Evolutionary conservation across 257 asterid genomes (phyloP).

Genomic region (Leonotis leonurus): DNA sequence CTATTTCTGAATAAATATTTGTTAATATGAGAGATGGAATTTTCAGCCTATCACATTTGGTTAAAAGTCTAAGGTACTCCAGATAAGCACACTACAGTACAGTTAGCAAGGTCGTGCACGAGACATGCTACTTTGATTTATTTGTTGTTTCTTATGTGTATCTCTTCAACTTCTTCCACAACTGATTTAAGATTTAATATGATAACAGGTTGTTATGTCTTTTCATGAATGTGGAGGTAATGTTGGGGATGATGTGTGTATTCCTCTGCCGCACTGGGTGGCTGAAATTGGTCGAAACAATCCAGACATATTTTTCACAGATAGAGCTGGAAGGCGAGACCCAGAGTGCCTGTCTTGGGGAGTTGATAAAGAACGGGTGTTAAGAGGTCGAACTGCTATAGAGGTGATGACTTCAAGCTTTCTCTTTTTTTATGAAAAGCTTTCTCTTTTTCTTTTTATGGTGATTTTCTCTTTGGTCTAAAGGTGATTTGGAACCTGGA

Average conservation of each 20-base stretch:
- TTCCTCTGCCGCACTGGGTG: slow-evolving; percentile 84
- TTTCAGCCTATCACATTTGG: slow-evolving; percentile 1
- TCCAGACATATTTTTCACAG: slow-evolving; percentile 91
- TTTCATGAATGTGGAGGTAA: slow-evolving; percentile 91
- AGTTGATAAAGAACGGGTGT: slow-evolving; percentile 80
- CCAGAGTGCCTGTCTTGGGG: slow-evolving; percentile 98
- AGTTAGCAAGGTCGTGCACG: neutral
- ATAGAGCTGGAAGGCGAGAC: slow-evolving; percentile 73
- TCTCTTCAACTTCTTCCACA: slow-evolving; percentile 10
- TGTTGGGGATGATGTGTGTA: slow-evolving; percentile 80
- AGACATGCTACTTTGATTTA: neutral
- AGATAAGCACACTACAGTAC: slow-evolving; percentile 5
- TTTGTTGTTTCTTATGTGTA: slow-evolving; percentile 1
- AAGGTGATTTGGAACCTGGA: neutral
- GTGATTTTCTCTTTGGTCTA: neutral
- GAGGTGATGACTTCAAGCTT: slow-evolving; percentile 50
- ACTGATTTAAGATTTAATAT: slow-evolving; percentile 13
- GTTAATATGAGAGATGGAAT: neutral
- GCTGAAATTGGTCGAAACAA: slow-evolving; percentile 80
- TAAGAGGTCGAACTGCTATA: slow-evolving; percentile 82
- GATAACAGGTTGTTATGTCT: slow-evolving; percentile 70
- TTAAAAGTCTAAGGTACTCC: slow-evolving; percentile 6
- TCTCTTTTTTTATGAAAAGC: slow-evolving; percentile 1
- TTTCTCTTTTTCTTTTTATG: neutral
- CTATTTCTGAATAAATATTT: neutral